These are phyloP conservation scores for Cutaneotrichosporon cavernicola DNA, from an alignment of 1,284 basidiomycete species.

Conservation along the genomic window DNA sequence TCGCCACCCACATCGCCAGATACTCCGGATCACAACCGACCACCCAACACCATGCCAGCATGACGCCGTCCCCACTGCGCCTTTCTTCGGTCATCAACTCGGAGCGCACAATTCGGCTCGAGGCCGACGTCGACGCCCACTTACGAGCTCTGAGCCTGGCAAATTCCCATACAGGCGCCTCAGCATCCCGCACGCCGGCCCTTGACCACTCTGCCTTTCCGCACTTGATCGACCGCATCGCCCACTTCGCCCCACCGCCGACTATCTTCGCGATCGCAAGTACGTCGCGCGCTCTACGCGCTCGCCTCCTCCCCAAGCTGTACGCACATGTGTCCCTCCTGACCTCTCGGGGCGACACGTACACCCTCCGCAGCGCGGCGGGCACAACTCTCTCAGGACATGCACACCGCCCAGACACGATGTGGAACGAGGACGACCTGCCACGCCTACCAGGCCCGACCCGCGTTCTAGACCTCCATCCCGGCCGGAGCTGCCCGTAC, in stretches of 20 bases:
- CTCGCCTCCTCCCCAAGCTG: neutral
- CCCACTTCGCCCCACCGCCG: neutral
- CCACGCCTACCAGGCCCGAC: neutral
- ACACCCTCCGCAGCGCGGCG: neutral
- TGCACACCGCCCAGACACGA: neutral
- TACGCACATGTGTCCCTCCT: conserved; percentile 1
- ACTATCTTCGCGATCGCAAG: conserved; percentile 1
- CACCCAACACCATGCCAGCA: neutral
- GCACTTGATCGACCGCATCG: conserved; percentile 17
- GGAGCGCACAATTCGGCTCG: neutral
- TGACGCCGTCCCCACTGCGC: neutral
- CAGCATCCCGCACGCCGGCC: neutral
- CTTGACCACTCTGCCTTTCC: conserved; percentile 18
- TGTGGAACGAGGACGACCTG: neutral
- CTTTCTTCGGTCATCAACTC: neutral
- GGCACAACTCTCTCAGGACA: neutral
- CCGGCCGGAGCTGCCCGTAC: neutral
- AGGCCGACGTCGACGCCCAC: neutral
- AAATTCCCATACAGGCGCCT: neutral
- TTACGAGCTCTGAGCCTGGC: neutral
- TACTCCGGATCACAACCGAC: neutral
- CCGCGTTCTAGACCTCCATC: neutral
- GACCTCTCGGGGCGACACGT: neutral
- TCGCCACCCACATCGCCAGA: neutral
- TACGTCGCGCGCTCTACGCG: neutral